Evolutionary conservation across 1,139 yeast species (phyloP).

Genomic region (Blastobotrys serpentis): DNA sequence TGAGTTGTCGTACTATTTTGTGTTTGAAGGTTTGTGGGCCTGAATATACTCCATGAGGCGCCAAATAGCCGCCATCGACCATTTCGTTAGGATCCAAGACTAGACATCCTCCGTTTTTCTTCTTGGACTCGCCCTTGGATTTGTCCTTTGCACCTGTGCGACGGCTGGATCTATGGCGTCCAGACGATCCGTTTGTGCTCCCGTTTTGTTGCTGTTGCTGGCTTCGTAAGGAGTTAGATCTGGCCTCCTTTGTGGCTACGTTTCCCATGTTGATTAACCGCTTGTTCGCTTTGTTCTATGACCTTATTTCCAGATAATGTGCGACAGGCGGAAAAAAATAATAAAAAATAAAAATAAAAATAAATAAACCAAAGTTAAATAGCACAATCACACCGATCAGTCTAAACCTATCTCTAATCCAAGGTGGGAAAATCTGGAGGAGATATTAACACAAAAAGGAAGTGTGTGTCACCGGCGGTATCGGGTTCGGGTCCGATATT

Average conservation of each 20-base stretch:
- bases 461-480: background rate
- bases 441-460: background rate
- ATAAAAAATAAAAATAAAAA: background rate
- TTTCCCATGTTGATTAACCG: conserved; percentile 16
- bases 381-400: too few relatives aligned
- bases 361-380: background rate
- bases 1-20: conserved; percentile 64
- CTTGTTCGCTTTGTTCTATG: background rate
- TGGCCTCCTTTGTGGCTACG: conserved; percentile 19
- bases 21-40: conserved; percentile 73
- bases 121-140: conserved; percentile 10
- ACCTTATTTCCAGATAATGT: too few relatives aligned
- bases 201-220: conserved; percentile 6
- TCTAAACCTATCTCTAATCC: too few relatives aligned
- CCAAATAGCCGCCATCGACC: conserved; percentile 52
- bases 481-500: conserved; percentile 1
- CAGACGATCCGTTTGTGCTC: conserved; percentile 9
- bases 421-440: background rate
- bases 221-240: conserved; percentile 12
- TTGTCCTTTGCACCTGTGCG: conserved; percentile 9
- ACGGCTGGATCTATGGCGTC: conserved; percentile 6
- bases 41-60: conserved; percentile 86
- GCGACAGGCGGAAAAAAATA: too few relatives aligned
- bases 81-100: conserved; percentile 42
- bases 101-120: conserved; percentile 18